Conservation (phyloP, 1,284 basidiomycete species). For the Marasmius fiardii region DNA sequence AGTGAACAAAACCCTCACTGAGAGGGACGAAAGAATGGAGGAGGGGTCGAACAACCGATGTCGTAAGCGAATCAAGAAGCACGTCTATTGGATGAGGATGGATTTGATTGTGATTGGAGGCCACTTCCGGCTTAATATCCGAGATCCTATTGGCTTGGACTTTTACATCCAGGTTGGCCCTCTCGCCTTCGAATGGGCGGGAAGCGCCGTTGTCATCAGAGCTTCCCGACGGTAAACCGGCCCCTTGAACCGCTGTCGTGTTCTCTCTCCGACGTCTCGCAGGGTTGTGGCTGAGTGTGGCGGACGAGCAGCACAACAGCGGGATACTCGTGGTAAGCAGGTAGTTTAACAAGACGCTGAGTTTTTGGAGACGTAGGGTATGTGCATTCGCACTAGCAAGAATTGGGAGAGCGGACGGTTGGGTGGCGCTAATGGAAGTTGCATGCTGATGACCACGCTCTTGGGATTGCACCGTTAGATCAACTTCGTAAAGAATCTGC, state of each 20-base stretch:
- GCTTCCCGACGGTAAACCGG: not conserved
- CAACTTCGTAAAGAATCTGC: not conserved
- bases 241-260: no score
- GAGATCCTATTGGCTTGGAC: not conserved
- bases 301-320: not conserved
- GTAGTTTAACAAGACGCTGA: not conserved
- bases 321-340: slow-evolving; percentile 1
- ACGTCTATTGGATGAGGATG: not conserved
- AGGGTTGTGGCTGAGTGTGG: not conserved
- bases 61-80: slow-evolving; percentile 2
- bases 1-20: not conserved
- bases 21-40: slow-evolving; percentile 1
- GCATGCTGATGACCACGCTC: not conserved
- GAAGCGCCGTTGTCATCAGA: not conserved
- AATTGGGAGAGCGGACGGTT: not conserved
- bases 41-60: not conserved
- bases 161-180: not conserved
- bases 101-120: not conserved
- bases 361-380: not conserved
- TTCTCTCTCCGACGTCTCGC: not conserved
- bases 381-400: not conserved
- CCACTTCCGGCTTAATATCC: not conserved
- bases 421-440: not conserved
- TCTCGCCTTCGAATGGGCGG: not conserved
- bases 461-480: not conserved